Conservation (phyloP, 164 flowering plant genomes). For the Stephania cephalantha region DNA sequence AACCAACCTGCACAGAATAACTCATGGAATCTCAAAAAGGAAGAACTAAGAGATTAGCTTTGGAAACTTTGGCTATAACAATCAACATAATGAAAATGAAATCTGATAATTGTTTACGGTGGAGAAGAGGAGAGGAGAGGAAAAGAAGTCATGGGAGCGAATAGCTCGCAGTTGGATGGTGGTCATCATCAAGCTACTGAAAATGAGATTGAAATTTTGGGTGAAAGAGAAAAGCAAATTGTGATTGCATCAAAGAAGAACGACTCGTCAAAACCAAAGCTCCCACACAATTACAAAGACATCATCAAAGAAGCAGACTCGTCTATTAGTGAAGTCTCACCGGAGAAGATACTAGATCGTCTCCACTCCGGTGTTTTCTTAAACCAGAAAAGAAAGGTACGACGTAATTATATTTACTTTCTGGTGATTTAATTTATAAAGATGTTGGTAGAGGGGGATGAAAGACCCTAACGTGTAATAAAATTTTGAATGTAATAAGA, state of each 20-base stretch:
- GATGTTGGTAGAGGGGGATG: too few species aligned
- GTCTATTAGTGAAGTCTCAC: constrained; percentile 21
- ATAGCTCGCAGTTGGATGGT: not conserved
- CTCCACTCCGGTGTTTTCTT: constrained; percentile 48
- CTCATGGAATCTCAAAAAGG: not conserved
- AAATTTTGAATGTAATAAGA: too few species aligned
- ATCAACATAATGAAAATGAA: not conserved
- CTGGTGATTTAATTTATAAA: not conserved
- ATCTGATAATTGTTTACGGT: not conserved
- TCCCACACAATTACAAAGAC: constrained; percentile 35
- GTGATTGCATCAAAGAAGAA: not conserved
- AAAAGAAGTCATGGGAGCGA: not conserved
- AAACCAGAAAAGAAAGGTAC: constrained; percentile 42
- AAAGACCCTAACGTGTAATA: too few species aligned
- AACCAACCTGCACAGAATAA: not conserved
- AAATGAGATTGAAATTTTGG: not conserved
- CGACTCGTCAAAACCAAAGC: constrained; percentile 1
- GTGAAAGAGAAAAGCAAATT: not conserved
- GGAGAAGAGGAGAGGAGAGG: not conserved
- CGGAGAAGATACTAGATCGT: constrained; percentile 22
- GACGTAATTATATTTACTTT: not conserved
- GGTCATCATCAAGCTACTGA: not conserved
- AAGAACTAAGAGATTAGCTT: too few species aligned
- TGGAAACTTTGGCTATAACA: too few species aligned
- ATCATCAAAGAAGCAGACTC: constrained; percentile 43